A percentile compares a stretch with the other conserved stretches of the same genome.
These are phyloP conservation scores for Favolaschia claudopus DNA, from an alignment of 768 basidiomycete genomes.

Conservation along the genomic window DNA sequence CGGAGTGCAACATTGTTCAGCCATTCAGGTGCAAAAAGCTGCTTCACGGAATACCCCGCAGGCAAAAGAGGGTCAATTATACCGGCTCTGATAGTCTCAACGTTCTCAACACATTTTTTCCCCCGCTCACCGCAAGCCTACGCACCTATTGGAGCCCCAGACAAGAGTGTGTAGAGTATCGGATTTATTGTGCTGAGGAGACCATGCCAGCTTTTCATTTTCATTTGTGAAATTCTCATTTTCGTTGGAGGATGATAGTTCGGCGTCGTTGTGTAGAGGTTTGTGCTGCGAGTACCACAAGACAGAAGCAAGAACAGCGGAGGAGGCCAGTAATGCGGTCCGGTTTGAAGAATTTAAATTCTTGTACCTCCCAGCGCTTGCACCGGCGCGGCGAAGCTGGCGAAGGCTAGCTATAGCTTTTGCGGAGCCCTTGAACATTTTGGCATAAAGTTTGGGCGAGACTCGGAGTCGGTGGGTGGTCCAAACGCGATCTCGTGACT, in stretches of 20 bases:
- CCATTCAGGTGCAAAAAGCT: conserved; percentile 61
- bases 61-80: conserved; percentile 51
- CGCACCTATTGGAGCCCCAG: conserved; percentile 82
- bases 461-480: too few species aligned
- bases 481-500: conserved; percentile 5
- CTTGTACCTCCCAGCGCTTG: neutral
- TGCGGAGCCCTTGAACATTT: neutral
- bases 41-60: conserved; percentile 50
- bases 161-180: conserved; percentile 56
- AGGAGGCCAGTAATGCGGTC: neutral
- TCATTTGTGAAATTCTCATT: neutral
- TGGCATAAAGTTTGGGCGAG: too few species aligned
- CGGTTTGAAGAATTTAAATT: neutral
- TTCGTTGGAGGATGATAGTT: neutral
- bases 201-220: neutral
- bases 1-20: conserved; percentile 74
- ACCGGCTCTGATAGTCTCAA: conserved; percentile 59
- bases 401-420: neutral
- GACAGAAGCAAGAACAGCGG: conserved; percentile 4
- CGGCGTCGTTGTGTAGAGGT: conserved; percentile 12
- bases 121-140: conserved; percentile 11
- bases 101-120: too few species aligned
- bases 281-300: conserved; percentile 7
- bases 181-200: conserved; percentile 7
- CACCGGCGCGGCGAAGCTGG: neutral